Percentiles rank a stretch among this genome's conserved stretches.
phyloP scores from a whole-genome alignment of 768 basidiomycete species.

The Peribolospora baueri region DNA sequence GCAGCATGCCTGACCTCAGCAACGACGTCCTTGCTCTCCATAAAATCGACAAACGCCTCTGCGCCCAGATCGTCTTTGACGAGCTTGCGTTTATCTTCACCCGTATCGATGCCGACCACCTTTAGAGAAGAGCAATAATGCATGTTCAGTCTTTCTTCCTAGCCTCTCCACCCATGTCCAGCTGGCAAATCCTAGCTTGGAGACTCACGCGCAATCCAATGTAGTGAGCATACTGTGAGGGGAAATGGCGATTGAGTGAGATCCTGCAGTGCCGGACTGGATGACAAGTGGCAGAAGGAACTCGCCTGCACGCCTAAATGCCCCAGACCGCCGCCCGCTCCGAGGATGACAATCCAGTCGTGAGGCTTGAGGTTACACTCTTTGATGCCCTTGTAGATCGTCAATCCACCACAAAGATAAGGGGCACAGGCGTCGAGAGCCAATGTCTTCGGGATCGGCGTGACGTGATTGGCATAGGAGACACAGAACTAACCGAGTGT shows the following conservation, averaged over 20 bases:
- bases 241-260: slow-evolving; percentile 22
- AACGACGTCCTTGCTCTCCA: slow-evolving; percentile 38
- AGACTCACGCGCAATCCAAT: slow-evolving; percentile 61
- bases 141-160: too few relatives aligned
- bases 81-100: slow-evolving; percentile 35
- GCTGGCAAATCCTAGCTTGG: slow-evolving; percentile 26
- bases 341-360: slow-evolving; percentile 44
- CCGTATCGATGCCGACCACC: slow-evolving; percentile 20
- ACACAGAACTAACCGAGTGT: background rate
- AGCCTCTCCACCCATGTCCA: too few relatives aligned
- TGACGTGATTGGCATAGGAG: slow-evolving; percentile 48
- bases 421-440: slow-evolving; percentile 35
- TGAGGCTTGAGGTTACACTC: slow-evolving; percentile 38
- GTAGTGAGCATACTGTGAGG: slow-evolving; percentile 53
- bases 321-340: background rate
- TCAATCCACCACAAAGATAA: slow-evolving; percentile 39
- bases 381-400: slow-evolving; percentile 67
- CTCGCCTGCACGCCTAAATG: too few relatives aligned
- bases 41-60: slow-evolving; percentile 40
- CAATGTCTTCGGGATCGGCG: slow-evolving; percentile 46
- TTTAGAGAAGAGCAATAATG: too few relatives aligned
- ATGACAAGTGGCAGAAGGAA: too few relatives aligned
- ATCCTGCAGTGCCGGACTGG: background rate
- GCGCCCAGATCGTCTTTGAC: slow-evolving; percentile 7
- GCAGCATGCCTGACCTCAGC: slow-evolving; percentile 30